Evolutionary conservation across 805 yeast species (phyloP), one percentile per base, ranked within the genome.

Genomic region (Starmerella khaoyaiensis): DNA sequence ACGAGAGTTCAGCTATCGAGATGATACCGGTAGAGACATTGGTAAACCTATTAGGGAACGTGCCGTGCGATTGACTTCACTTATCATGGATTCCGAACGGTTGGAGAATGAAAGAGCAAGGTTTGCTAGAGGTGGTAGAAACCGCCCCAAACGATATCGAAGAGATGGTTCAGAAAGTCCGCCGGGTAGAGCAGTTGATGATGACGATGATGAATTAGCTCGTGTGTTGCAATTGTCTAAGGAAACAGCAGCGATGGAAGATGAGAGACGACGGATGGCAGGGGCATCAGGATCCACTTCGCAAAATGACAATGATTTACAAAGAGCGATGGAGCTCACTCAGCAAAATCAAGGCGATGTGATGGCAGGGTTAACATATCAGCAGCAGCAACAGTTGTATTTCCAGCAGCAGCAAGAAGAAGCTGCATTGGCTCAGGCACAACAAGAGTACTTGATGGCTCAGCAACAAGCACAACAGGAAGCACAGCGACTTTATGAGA

Each of bases 1-100:
- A 49, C 72, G 94, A 37, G 97, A 87, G 57, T 87, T 87, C 58
- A 82, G 77, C 50, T 79, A 75, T 54, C 65, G 68, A 27, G 95
- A 87, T 56, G 87, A 80, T 33, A 54, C 64, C 15, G 84, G 81
- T 32, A 62, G 66, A 21, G 98, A 87, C 58, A 93, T 82, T 52
- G 97, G 98, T 17, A 79, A 79, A 7, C 72, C 82, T 36, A 78
- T 79, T 40, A 70, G 98, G 42, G 83, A 82, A 28, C 82, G 86
- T 60, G 95, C 96, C 2, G 80, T 77, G 54, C 95, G 82, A 49
- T 66, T 87, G 55, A 81, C 93, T 0, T 60, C 77, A n/a, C 62
- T 87, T 40, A 61, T 87, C 51, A 65, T 69, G 50, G 93, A 87
- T 55, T 86, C 79, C 44, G 94, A 82, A 50, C 68, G 93, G 52